These are phyloP conservation scores for Vitis hybrid DNA, from an alignment of 177 flowering plant genomes.

Conservation along the genomic window DNA sequence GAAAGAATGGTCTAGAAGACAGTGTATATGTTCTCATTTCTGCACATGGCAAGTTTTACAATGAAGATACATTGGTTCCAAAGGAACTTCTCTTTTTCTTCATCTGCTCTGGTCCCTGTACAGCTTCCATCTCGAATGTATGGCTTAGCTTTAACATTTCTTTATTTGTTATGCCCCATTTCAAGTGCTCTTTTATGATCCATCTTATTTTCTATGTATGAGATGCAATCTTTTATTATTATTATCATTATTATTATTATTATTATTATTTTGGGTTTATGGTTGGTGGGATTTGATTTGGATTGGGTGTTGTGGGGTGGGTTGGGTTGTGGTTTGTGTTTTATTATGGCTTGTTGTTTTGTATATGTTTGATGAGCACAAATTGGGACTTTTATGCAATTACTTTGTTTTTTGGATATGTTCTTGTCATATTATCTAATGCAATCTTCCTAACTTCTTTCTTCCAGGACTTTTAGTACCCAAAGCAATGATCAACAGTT, in stretches of 20 bases:
- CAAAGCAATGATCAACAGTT: neutral
- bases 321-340: too few relatives aligned
- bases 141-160: neutral
- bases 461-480: neutral
- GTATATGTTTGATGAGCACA: too few relatives aligned
- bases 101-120: constrained; percentile 33
- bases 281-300: too few relatives aligned
- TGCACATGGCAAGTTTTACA: constrained; percentile 4
- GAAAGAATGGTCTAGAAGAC: too few relatives aligned
- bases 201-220: neutral
- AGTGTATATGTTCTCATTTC: too few relatives aligned
- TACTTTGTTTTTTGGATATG: neutral
- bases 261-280: too few relatives aligned
- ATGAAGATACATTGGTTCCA: constrained; percentile 36
- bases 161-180: neutral
- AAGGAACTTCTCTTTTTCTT: constrained; percentile 27
- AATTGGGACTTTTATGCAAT: neutral
- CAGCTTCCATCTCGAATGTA: constrained; percentile 54
- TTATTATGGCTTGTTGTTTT: too few relatives aligned
- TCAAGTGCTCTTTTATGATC: neutral
- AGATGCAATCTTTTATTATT: neutral
- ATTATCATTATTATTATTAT: too few relatives aligned
- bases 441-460: neutral
- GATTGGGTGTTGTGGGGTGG: too few relatives aligned
- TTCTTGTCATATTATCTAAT: neutral